Evolutionary conservation across 768 basidiomycete species (phyloP), one percentile per base, ranked within the genome.

Genomic region (Podaxis sp.): DNA sequence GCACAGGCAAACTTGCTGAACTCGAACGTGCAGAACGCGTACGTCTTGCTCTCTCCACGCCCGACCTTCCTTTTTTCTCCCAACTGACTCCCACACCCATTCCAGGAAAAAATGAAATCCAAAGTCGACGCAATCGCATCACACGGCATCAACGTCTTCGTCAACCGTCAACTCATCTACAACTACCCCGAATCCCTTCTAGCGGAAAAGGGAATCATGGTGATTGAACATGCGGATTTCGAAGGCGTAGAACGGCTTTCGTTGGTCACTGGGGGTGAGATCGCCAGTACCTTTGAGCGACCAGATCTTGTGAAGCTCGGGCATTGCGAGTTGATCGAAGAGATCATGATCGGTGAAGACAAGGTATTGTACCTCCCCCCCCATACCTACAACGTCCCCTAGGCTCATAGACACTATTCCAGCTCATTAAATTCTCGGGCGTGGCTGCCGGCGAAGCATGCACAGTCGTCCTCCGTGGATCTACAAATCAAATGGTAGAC

Each of bases 401-500:
- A 9, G 42, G 18, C 16, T 32, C 42, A 23, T 13, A 53, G 28
- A 57, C 36, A 44, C 40, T 52, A n/a, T 2, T 57, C 6, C 66
- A 98, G 95, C 82, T 99, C 63, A 97, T 98, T 79, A 99, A 98
- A 77, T 99, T 99, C 81, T 98, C 97, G 7, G 97, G 97, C 46
- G 96, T 99, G 44, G 95, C 95, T 11, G 95, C 96, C 18, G 96
- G 96, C 11, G 88, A 96, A 74, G 97, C 97, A 21, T 98, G 97
- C 72, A 99, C 97, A 0, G 95, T 98, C 55, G 96, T 99, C 28
- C 83, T 99, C 6, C 91, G 97, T 37, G 97, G 97, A 13, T 97
- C 95, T 40, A 98, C 97, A 21, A 90, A 89, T 63, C 97, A 99
- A 72, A 99, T 99, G 96, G 90, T 99, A 25, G 97, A 98, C 67